Evolutionary conservation across 2,329 filamentous ascomycete species (phyloP).

Genomic region (Triangularia setosa): DNA sequence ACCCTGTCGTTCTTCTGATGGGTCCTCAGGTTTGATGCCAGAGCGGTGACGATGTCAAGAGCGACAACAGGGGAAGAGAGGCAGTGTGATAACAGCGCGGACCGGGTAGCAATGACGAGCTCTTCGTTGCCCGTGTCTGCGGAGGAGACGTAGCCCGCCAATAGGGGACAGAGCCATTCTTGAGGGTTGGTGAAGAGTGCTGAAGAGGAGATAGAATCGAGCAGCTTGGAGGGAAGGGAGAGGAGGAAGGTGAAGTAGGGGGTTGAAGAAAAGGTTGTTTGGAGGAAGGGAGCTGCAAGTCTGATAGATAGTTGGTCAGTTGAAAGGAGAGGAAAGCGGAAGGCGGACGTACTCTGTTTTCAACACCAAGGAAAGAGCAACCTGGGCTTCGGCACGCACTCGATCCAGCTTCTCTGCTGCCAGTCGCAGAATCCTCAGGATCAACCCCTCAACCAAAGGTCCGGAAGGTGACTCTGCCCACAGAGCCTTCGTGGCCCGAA

Average conservation of each 20-base stretch:
- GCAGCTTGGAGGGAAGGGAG: constrained; percentile 38
- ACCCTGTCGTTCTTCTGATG: constrained; percentile 64
- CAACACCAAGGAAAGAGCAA: constrained; percentile 46
- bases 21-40: constrained; percentile 51
- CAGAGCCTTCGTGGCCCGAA: constrained; percentile 69
- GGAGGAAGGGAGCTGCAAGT: constrained; percentile 29
- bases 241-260: constrained; percentile 57
- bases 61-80: constrained; percentile 37
- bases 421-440: constrained; percentile 59
- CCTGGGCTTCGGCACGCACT: constrained; percentile 66
- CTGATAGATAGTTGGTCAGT: not conserved
- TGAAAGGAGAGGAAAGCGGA: not conserved
- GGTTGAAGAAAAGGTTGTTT: constrained; percentile 53
- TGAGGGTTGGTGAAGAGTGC: constrained; percentile 32
- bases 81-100: constrained; percentile 58
- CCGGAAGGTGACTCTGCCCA: constrained; percentile 37
- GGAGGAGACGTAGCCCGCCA: constrained; percentile 67
- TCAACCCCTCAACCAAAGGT: constrained; percentile 36
- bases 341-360: constrained; percentile 40
- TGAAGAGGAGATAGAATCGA: constrained; percentile 32
- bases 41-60: constrained; percentile 44
- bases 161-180: constrained; percentile 48
- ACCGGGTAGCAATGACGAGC: constrained; percentile 64
- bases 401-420: constrained; percentile 88
- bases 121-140: constrained; percentile 76